Evolutionary conservation across 768 basidiomycete species (phyloP).

Genomic region (Exidia glandulosa): DNA sequence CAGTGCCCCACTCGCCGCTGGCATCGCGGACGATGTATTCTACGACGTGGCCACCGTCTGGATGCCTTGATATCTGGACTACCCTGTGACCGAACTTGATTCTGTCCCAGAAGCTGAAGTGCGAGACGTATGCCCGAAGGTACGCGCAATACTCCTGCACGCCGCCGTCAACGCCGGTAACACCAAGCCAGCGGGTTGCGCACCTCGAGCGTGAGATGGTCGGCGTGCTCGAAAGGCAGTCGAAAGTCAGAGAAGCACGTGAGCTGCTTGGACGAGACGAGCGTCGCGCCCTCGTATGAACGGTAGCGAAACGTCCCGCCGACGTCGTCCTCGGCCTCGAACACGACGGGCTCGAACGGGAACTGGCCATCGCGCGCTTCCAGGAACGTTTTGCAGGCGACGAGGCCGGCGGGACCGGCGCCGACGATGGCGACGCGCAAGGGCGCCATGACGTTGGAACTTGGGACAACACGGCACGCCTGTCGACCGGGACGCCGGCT

Average conservation of each 20-base stretch:
- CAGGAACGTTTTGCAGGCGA: constrained; percentile 37
- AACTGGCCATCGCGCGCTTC: constrained; percentile 27
- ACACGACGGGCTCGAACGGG: constrained; percentile 37
- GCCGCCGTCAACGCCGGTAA: background rate
- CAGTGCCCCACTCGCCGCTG: constrained; percentile 19
- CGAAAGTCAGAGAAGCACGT: constrained; percentile 53
- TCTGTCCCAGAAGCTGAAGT: constrained; percentile 29
- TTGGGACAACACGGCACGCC: too few relatives aligned
- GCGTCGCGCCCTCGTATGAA: constrained; percentile 37
- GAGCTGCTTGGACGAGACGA: constrained; percentile 50
- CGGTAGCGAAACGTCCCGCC: constrained; percentile 44
- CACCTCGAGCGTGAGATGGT: constrained; percentile 37
- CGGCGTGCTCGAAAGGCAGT: constrained; percentile 32
- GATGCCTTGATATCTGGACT: constrained; percentile 24
- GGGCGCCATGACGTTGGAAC: too few relatives aligned
- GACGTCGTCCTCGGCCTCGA: constrained; percentile 37
- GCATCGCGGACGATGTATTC: constrained; percentile 18
- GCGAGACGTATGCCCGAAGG: constrained; percentile 32
- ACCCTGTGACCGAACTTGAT: constrained; percentile 30
- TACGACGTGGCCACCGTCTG: constrained; percentile 26
- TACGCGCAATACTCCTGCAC: constrained; percentile 39
- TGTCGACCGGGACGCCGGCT: too few relatives aligned
- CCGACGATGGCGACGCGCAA: constrained; percentile 20
- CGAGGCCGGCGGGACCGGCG: constrained; percentile 40
- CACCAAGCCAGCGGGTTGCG: background rate